Base-by-base conservation (phyloP, 208 protist genomes). In the Trypanosomatidae sp. region DNA sequence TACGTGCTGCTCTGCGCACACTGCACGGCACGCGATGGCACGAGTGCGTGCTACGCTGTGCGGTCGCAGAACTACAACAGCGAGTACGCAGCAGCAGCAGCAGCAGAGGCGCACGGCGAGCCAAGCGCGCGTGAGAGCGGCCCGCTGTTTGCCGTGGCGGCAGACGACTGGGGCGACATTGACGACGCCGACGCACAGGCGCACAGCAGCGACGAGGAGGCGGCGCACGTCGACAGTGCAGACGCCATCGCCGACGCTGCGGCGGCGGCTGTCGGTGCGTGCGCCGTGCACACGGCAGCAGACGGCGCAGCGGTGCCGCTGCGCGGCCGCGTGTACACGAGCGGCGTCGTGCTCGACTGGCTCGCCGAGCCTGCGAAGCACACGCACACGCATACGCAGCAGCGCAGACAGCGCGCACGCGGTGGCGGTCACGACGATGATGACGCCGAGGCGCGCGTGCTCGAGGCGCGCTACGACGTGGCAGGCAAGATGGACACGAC, bases 41-140 rank as follows among this genome's bases (percentile, higher is more conserved):
- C 51, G 3, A 77, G 66, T 52, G 79, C 71, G 28, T 88, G 78
- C 61, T 92, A 82, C 49, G 75, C 65, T 3, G 22, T 93, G 37
- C 72, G 85, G 0, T 75, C 66, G 13, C 77, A 89, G 41, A 88
- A 89, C 45, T 89, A 86, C 45, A 93, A 69, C 52, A 33, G 42
- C n/a, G 53, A 60, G 61, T 28, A 38, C 33, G 3, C 46, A 63
- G 43, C 21, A 55, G 23, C 44, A 66, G 44, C 30, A 49, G 39
- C 22, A 48, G 30, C 20, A 48, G 33, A 25, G 53, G 26, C 39
- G 32, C 13, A 43, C 13, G 35, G 38, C 32, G 28, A 38, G 38
- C 44, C 10, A n/a, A 43, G 56, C 24, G 42, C n/a, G 7, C 46
- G 55, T 13, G 11, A 27, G 3, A 41, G 54, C 7, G 61, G 60